Base-by-base conservation (phyloP, 2,329 filamentous ascomycete species). In the Hypoxylon sp. region DNA sequence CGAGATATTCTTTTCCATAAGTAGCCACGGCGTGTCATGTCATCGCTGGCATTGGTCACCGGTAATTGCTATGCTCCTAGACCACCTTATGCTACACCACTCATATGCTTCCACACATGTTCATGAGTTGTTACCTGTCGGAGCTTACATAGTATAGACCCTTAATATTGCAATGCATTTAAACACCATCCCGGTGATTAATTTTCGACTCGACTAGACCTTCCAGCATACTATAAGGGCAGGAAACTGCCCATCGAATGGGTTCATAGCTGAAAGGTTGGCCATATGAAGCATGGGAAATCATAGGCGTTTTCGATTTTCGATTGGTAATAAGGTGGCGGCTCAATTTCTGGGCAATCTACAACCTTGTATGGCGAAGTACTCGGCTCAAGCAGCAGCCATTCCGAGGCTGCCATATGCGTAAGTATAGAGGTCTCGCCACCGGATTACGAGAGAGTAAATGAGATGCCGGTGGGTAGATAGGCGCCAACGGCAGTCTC, bases 271-370 rank as follows among this genome's bases (percentile, higher is more conserved):
- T 28, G 32, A 43, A 47, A 59, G 10, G 17, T 15, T 15, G 17
- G 41, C n/a, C 7, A 56, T 59, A 59, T 49, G 49, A 13, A 11
- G 6, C 52, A 51, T 52, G 22, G 32, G 15, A 26, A 34, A 41
- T 49, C 6, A 7, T 24, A 34, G 19, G 17, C 34, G 5, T 26
- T 39, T 19, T 50, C 5, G 8, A 37, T 37, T 28, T 19, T 44
- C 11, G 50, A 48, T 48, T 44, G 44, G 34, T 59, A 62, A 53
- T 56, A 59, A 56, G 54, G 51, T 48, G 28, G 56, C 53, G 61
- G 57, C 57, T 61, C 57, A 67, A 67, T 64, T 48, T 60, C 64
- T 56, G 13, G 61, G 57, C 50, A 61, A 64, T 64, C 19, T 64
- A 60, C 24, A 52, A 52, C 34, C 47, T 54, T 26, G 39, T 50